phyloP scores from a whole-genome alignment of 306 rosid species.

The Cucurbita ficifolia region DNA sequence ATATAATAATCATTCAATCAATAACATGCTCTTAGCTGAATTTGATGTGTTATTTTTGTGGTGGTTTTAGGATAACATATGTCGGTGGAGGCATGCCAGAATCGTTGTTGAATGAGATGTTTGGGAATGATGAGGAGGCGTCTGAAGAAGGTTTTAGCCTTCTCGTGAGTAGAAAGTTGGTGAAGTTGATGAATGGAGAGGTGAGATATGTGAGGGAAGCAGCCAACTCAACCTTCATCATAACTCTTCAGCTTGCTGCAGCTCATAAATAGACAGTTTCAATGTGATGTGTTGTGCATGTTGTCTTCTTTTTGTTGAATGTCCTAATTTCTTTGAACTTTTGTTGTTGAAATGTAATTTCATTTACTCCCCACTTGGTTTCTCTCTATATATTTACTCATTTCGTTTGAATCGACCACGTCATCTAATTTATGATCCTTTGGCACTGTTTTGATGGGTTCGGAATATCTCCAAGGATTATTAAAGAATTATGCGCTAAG shows the following conservation, averaged over 20 bases:
- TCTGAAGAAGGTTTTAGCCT: slow-evolving; percentile 74
- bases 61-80: slow-evolving; percentile 48
- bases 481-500: no score
- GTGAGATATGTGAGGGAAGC: slow-evolving; percentile 66
- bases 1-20: no score
- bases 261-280: background rate
- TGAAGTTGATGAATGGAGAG: slow-evolving; percentile 85
- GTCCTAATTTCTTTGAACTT: background rate
- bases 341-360: background rate
- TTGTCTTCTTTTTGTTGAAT: background rate
- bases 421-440: no score
- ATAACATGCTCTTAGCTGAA: background rate
- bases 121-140: slow-evolving; percentile 38
- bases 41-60: background rate
- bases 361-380: background rate
- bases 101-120: slow-evolving; percentile 68
- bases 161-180: slow-evolving; percentile 60
- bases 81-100: slow-evolving; percentile 65
- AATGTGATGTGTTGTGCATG: background rate
- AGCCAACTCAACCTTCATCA: slow-evolving; percentile 50
- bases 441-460: no score
- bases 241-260: slow-evolving; percentile 55
- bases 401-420: no score
- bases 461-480: no score
- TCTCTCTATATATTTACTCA: no score